Base-by-base conservation (phyloP, 129 eudicot genomes). In the Mikania micrantha region DNA sequence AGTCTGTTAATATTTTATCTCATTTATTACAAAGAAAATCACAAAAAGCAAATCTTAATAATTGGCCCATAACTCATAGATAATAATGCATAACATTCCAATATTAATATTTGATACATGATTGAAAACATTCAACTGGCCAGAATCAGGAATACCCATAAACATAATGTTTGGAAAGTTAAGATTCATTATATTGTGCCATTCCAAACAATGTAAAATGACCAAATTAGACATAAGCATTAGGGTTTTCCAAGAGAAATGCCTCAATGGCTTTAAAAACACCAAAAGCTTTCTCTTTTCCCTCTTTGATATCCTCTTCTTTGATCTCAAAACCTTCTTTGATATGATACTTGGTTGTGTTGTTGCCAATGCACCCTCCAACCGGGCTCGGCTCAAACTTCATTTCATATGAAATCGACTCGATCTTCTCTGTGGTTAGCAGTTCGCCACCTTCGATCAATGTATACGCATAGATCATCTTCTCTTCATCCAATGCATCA, bases 271-370 rank as follows among this genome's bases (percentile, higher is more conserved):
- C 83, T 45, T 83, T 74, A 53, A 71, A 80, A 53, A 76, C 66
- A 12, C 80, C 85, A 64, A 76, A 69, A 35, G 82, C 88, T 44
- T 71, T 69, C 61, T 76, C 74, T 22, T 74, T 80, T 5, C 82
- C 81, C 11, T 19, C 70, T 65, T 83, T 67, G 52, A 83, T 59
- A 4, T 83, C 85, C 50, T 83, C 85, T 61, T 84, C 89, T 52
- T 50, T 74, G 60, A 80, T 54, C 54, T 67, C 78, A 22, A 52
- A 38, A 58, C 71, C 79, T 15, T 63, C 83, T 32, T 52, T 47
- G 4, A 73, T 36, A 31, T 53, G 32, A 61, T 77, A 80, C 38
- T 77, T 73, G 67, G 76, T 78, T 24, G 76, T 69, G 15, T 66
- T 73, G 69, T 70, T 84, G 13, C 80, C 80, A 24, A 78, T 17